Base-by-base conservation (phyloP, 1,284 basidiomycete genomes). In the Boletus hoseneyae region DNA sequence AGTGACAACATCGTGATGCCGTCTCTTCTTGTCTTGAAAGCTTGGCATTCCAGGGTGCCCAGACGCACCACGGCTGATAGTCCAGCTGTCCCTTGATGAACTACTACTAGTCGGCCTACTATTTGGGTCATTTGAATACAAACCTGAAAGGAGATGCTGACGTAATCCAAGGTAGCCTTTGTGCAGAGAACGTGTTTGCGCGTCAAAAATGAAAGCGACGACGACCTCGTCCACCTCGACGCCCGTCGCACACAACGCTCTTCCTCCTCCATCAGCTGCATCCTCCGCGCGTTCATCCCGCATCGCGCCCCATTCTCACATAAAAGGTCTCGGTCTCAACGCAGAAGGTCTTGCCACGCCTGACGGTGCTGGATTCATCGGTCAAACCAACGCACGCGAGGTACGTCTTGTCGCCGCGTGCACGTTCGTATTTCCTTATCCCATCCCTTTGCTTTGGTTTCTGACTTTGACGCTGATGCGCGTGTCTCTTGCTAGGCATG, bases 321-420 rank as follows among this genome's bases (percentile, higher is more conserved):
- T 96, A 71, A 97, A 96, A 73, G 96, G 95, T 10, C 86, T 99
- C 18, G 96, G 97, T 6, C 76, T 99, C 45, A 87, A 82, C 34
- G 72, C 89, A 46, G 93, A 97, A 57, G 96, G 96, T 2, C 77
- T 78, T 47, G 95, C 93, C 0, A 74, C 78, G 34, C 69, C 76
- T 12, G 85, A 89, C 56, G 76, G 80, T 9, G 87, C 90, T 51
- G 96, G 97, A 0, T 97, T 98, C 67, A 81, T 98, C 45, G 95
- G 96, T 0, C 95, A 99, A 66, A 79, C 75, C 19, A 84, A 82
- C 59, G 96, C 96, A 16, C 81, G 97, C 58, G 96, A 99, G 80
- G 94, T 92, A 64, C 33, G 57, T 42, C 11, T 29, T 13, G 5
- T 7, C 12, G 4, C 15, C 18, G 2, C 7, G 7, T 19, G 8